These are phyloP conservation scores for Fistulifera solaris DNA, from an alignment of 108 stramenopile genomes.

Conservation along the genomic window DNA sequence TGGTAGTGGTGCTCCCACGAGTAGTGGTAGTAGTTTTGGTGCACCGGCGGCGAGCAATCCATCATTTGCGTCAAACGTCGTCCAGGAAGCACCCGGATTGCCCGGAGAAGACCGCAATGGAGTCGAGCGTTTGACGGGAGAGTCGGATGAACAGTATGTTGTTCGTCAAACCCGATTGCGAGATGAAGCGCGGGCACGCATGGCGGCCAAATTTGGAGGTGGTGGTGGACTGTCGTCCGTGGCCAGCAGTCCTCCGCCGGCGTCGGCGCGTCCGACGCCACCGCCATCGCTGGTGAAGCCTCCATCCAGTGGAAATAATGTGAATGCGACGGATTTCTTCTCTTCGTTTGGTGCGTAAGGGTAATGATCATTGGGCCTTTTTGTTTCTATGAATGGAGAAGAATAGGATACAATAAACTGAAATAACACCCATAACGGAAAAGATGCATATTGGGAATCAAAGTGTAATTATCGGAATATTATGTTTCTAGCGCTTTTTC, in stretches of 20 bases:
- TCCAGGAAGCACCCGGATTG: constrained; percentile 44
- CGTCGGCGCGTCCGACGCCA: constrained; percentile 1
- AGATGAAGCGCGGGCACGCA: constrained; percentile 76
- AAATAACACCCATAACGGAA: too few relatives aligned
- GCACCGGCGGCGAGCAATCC: neutral
- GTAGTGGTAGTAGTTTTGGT: neutral
- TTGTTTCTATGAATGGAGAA: too few relatives aligned
- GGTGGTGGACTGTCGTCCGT: constrained; percentile 21
- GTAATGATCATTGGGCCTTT: too few relatives aligned
- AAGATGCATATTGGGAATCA: too few relatives aligned
- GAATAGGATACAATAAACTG: too few relatives aligned
- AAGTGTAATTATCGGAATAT: too few relatives aligned
- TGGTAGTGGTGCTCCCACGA: constrained; percentile 30
- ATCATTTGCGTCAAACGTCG: too few relatives aligned
- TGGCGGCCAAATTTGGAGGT: constrained; percentile 82
- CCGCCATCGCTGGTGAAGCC: neutral
- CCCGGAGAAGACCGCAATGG: constrained; percentile 82
- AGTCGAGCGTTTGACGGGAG: constrained; percentile 79
- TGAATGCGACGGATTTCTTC: constrained; percentile 67
- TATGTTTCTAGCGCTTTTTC: constrained; percentile 5
- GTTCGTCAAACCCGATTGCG: constrained; percentile 74
- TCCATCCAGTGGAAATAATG: constrained; percentile 1
- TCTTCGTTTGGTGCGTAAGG: constrained; percentile 71
- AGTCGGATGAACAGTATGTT: constrained; percentile 87
- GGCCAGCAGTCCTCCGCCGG: neutral